A percentile compares a stretch with the other conserved stretches of the same genome.
These are phyloP conservation scores for Macrophomina tecta DNA, from an alignment of 2,329 filamentous ascomycete species.

Conservation along the genomic window DNA sequence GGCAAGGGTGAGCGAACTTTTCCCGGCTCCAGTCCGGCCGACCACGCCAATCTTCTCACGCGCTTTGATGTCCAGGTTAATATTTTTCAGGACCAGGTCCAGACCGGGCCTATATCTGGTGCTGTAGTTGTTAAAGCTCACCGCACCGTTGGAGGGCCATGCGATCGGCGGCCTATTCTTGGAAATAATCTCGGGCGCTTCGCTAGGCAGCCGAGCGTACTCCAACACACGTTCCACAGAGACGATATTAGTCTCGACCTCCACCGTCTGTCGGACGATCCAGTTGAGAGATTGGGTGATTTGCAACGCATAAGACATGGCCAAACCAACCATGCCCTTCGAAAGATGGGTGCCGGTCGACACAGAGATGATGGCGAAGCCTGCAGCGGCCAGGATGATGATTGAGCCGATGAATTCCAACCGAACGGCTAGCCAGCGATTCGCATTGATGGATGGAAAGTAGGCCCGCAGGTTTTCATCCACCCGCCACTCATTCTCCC, in stretches of 20 bases:
- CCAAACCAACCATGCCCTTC: constrained; percentile 82
- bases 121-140: constrained; percentile 93
- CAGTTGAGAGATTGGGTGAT: constrained; percentile 98
- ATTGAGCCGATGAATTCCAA: constrained; percentile 94
- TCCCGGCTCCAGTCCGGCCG: constrained; percentile 92
- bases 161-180: constrained; percentile 84
- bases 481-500: constrained; percentile 97
- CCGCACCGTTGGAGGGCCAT: constrained; percentile 88
- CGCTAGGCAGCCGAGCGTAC: constrained; percentile 87
- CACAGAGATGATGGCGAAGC: constrained; percentile 82
- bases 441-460: constrained; percentile 91
- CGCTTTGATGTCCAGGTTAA: constrained; percentile 90
- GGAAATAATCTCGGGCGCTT: constrained; percentile 92
- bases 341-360: constrained; percentile 68
- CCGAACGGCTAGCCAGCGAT: constrained; percentile 89
- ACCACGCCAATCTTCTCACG: constrained; percentile 99
- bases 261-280: constrained; percentile 98
- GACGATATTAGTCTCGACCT: constrained; percentile 99
- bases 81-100: constrained; percentile 90
- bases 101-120: constrained; percentile 89
- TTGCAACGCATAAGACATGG: constrained; percentile 96
- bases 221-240: constrained; percentile 97
- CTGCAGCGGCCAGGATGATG: constrained; percentile 87
- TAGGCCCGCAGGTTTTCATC: constrained; percentile 94
- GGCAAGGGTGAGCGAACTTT: constrained; percentile 89